Percentiles rank a stretch among this genome's conserved stretches.
Evolutionary conservation across 306 rosid species (phyloP).

Genomic region (Inga oerstediana): DNA sequence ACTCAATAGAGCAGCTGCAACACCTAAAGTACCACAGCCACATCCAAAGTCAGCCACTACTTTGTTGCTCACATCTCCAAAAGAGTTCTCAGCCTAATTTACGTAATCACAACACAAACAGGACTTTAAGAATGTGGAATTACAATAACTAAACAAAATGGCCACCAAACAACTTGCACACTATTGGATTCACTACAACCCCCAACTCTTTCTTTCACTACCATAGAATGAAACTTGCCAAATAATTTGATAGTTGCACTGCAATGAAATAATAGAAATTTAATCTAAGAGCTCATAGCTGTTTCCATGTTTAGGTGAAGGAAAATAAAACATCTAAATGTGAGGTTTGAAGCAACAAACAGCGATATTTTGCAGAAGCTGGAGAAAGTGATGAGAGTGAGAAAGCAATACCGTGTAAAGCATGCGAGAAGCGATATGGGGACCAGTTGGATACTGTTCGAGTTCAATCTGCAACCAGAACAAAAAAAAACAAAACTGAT

Average conservation of each 20-base stretch:
- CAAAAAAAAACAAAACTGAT: not conserved
- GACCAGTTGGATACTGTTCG: slow-evolving; percentile 97
- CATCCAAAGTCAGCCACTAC: slow-evolving; percentile 98
- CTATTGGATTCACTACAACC: slow-evolving; percentile 2
- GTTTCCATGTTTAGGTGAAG: slow-evolving; percentile 21
- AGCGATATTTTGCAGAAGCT: not conserved
- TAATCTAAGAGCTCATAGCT: slow-evolving; percentile 3
- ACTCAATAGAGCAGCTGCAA: slow-evolving; percentile 80
- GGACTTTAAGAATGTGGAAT: slow-evolving; percentile 26
- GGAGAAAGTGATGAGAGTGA: not conserved
- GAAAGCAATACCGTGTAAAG: slow-evolving; percentile 64
- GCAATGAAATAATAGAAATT: slow-evolving; percentile 20
- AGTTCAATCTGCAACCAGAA: slow-evolving; percentile 60
- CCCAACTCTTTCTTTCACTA: slow-evolving; percentile 6
- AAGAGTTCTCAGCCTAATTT: slow-evolving; percentile 91
- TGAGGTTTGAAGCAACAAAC: not conserved
- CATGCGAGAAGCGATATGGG: slow-evolving; percentile 96
- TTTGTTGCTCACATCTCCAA: slow-evolving; percentile 77
- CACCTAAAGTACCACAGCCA: slow-evolving; percentile 89
- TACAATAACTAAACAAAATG: slow-evolving; percentile 4
- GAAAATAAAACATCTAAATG: not conserved
- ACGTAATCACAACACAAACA: slow-evolving; percentile 28
- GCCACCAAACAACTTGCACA: not conserved
- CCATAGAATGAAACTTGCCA: slow-evolving; percentile 9
- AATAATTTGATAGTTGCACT: not conserved